phyloP scores from a whole-genome alignment of 805 yeast species.

The Metschnikowia orientalis region DNA sequence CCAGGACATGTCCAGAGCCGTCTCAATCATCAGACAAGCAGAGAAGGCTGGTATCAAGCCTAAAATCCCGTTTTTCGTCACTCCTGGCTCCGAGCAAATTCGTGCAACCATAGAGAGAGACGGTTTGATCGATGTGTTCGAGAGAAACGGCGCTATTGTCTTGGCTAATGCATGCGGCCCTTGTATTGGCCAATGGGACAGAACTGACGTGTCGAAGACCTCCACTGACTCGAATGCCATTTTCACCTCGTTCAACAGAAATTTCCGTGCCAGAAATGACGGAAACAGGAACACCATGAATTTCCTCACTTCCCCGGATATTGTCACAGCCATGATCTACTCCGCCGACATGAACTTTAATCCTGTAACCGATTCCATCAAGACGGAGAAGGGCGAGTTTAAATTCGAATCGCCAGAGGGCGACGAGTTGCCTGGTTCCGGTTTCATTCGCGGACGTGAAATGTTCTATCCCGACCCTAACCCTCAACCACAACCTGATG shows the following conservation, averaged over 20 bases:
- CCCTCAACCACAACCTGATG: constrained; percentile 60
- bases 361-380: constrained; percentile 83
- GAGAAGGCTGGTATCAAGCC: constrained; percentile 81
- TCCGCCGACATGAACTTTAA: constrained; percentile 91
- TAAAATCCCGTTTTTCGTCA: constrained; percentile 85
- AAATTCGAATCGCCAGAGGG: constrained; percentile 77
- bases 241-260: constrained; percentile 96
- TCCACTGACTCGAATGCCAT: constrained; percentile 76
- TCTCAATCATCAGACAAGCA: constrained; percentile 85
- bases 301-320: constrained; percentile 96
- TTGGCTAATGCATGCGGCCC: constrained; percentile 99
- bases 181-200: constrained; percentile 99
- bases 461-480: constrained; percentile 71
- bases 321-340: constrained; percentile 95
- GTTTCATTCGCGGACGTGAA: constrained; percentile 71
- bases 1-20: constrained; percentile 97
- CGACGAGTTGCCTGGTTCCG: constrained; percentile 74
- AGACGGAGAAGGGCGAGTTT: constrained; percentile 69
- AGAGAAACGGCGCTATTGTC: constrained; percentile 84
- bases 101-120: constrained; percentile 96
- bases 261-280: constrained; percentile 96
- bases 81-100: constrained; percentile 98
- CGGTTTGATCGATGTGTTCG: constrained; percentile 77
- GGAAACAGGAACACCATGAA: constrained; percentile 98
- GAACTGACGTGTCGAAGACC: constrained; percentile 67